phyloP scores from a whole-genome alignment of 2,329 filamentous ascomycete genomes.

The Diaporthe helianthi region DNA sequence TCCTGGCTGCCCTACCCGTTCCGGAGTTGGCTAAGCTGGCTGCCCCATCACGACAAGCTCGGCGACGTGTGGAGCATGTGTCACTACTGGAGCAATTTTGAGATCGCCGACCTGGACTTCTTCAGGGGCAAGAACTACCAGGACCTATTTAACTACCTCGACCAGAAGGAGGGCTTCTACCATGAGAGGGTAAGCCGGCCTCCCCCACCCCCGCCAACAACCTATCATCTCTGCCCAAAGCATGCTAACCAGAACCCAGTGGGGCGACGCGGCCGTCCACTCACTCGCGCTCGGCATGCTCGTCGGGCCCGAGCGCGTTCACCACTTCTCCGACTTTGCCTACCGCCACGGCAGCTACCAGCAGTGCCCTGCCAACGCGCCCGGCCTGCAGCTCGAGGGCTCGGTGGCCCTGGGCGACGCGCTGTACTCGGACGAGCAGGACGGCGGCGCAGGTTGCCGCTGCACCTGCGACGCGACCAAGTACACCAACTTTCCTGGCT shows the following conservation, averaged over 20 bases:
- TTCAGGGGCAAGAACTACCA: slow-evolving; percentile 51
- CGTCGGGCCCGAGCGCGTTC: slow-evolving; percentile 47
- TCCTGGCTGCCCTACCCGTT: slow-evolving; percentile 52
- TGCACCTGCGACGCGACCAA: slow-evolving; percentile 49
- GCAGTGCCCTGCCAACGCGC: slow-evolving; percentile 47
- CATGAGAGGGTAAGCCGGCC: slow-evolving; percentile 47
- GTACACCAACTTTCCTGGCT: slow-evolving; percentile 43
- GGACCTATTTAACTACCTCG: slow-evolving; percentile 50
- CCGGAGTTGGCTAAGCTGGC: slow-evolving; percentile 46
- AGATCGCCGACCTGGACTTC: slow-evolving; percentile 55
- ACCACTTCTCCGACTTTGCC: slow-evolving; percentile 53
- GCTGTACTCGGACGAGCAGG: slow-evolving; percentile 32
- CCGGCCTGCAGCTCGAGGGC: slow-evolving; percentile 45
- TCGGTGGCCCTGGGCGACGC: slow-evolving; percentile 42
- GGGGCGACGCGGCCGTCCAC: slow-evolving; percentile 54
- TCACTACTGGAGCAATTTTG: slow-evolving; percentile 58
- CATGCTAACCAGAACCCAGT: slow-evolving; percentile 39
- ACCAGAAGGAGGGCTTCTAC: slow-evolving; percentile 52
- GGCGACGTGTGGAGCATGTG: slow-evolving; percentile 54
- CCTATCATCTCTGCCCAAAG: neutral
- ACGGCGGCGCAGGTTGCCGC: slow-evolving; percentile 50
- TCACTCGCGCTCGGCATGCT: slow-evolving; percentile 52
- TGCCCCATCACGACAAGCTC: slow-evolving; percentile 47
- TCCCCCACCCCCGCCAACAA: no score
- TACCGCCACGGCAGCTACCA: slow-evolving; percentile 48